Base-by-base conservation (phyloP, 2,329 filamentous ascomycete species). In the Xylariaceae sp. region DNA sequence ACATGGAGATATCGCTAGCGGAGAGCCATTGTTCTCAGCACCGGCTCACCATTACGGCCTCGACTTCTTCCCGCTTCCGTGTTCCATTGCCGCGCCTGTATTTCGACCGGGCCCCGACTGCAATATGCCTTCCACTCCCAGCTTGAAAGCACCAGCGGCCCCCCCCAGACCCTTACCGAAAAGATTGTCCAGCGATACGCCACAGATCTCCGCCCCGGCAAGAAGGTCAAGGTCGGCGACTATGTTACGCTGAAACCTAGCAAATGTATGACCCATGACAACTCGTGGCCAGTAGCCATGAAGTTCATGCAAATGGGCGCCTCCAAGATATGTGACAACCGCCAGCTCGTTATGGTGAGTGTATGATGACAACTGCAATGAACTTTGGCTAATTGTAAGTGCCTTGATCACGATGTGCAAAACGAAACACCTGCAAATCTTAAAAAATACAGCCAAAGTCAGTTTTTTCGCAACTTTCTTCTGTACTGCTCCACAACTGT, bases 221-320 rank as follows among this genome's bases (percentile, higher is more conserved):
- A 29, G 39, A 40, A 20, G 10, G 39, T 49, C 45, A 54, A 21
- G 18, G 20, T 20, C n/a, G 51, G 92, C 67, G 92, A 96, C 79
- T 97, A 94, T 77, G 85, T 97, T 53, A 88, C 83, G 0, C 78
- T 96, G 9, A 76, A 78, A 20, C 89, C 90, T 1, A 80, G 87
- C 58, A 80, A 82, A 53, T 89, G 86, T 73, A 92, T 96, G 88
- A 92, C 89, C 0, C 92, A 96, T 74, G 89, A 94, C 30, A 55
- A 59, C 41, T 18, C 35, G n/a, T 89, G 83, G 82, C 87, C 90
- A 0, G 84, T 94, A 0, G 84, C 85, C 0, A 58, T 69, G 36
- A 94, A 93, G 73, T 93, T 92, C 75, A 89, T 91, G 84, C 86
- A 85, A 9, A 92, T 92, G 59, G 90, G 90, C 13, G 90, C 90